Evolutionary conservation across 139 green algal species (phyloP), one percentile per base, ranked within the genome.

Genomic region (Ostreobium quekettii): DNA sequence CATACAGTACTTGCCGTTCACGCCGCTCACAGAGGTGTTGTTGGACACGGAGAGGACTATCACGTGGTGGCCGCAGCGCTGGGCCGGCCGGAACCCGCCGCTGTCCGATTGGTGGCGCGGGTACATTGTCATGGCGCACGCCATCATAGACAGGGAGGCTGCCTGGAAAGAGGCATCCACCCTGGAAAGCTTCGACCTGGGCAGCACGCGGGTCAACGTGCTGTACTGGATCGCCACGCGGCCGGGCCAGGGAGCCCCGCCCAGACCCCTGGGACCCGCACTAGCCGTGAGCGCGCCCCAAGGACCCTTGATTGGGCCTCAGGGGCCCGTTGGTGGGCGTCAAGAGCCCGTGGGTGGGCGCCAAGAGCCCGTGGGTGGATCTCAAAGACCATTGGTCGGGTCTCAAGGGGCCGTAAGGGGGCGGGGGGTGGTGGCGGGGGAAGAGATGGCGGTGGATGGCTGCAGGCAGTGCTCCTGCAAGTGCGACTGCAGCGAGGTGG

Each of bases 1-100:
- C 70, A 83, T 83, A 47, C 77, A 83, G 70, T 62, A 66, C 58
- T 26, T 81, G 3, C 77, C 77, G 19, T 53, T 78, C 42, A 76
- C 67, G 38, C 72, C 72, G 36, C 38, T 46, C 53, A 71, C 72
- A 24, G 36, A 47, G 31, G 19, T 39, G 36, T 39, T 42, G 38
- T 33, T 78, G 32, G 69, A 62, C 24, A 37, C 26, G 15, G 48
- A 3, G 56, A 70, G 0, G 26, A 32, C 66, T 62, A 78, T 46
- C 62, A 63, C 15, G 67, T 73, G 22, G 57, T 71, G 8, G 66
- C 49, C 30, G 42, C 28, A 3, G 67, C 72, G n/a, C 48, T 78
- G 19, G n/a, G 33, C 7, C 38, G 37, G 1, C 11, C 29, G 5
- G 22, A 11, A 5, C 46, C n/a, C 3, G 31, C n/a, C 4, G 15